Percentiles rank a stretch among this genome's conserved stretches.
Conservation (phyloP, 169 alveolate species). For the Eimeria mitis region DNA sequence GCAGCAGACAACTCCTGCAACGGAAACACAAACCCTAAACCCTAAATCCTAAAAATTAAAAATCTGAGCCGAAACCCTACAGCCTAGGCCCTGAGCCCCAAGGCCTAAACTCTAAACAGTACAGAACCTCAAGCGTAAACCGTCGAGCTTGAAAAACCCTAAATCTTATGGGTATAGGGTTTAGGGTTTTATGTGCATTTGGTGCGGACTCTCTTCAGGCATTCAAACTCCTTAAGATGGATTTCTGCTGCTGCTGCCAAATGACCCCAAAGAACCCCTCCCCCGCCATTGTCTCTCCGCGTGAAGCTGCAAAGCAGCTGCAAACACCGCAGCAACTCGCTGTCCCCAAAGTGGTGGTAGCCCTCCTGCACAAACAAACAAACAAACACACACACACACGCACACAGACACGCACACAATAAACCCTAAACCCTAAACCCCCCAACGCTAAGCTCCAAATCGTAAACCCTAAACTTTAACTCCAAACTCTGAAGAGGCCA, state of each 20-base stretch:
- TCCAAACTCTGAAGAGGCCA: neutral
- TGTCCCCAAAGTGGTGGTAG: slow-evolving; percentile 78
- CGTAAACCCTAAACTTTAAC: neutral
- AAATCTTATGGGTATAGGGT: neutral
- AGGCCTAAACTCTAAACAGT: neutral
- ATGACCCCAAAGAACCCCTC: neutral
- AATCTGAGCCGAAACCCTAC: too few relatives aligned
- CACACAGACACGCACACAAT: too few relatives aligned
- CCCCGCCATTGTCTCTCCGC: neutral
- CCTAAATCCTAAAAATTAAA: too few relatives aligned
- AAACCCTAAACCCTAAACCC: neutral
- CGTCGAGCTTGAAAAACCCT: too few relatives aligned
- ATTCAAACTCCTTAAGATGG: slow-evolving; percentile 71
- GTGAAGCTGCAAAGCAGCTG: slow-evolving; percentile 55
- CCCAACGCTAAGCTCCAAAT: neutral
- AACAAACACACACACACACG: neutral
- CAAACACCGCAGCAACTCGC: slow-evolving; percentile 63
- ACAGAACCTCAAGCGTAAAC: neutral
- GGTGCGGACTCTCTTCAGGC: slow-evolving; percentile 56
- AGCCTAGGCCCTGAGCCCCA: too few relatives aligned
- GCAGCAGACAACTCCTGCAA: slow-evolving; percentile 74
- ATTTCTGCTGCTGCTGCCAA: slow-evolving; percentile 68
- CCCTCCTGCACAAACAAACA: slow-evolving; percentile 43
- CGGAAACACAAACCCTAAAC: neutral
- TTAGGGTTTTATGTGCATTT: neutral